Base-by-base conservation (phyloP, 352 stramenopile genomes). In the Thalassiosira livingstoniorum region DNA sequence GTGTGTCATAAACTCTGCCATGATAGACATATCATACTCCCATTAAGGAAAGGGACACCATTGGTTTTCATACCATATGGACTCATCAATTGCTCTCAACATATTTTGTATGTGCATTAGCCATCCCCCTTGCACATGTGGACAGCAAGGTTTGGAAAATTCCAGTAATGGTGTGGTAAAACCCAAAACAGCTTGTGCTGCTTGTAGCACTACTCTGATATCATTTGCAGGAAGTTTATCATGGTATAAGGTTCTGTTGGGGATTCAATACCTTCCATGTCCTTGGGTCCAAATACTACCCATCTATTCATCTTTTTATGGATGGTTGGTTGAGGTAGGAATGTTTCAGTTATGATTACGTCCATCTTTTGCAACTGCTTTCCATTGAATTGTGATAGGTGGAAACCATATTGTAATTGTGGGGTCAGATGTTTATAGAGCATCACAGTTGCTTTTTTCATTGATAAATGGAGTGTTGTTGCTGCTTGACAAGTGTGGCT, bases 321-420 rank as follows among this genome's bases (percentile, higher is more conserved):
- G 2, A 69, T 69, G 7, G 18, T 11, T 10, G 55, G 18, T 27
- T 10, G 2, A 37, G 32, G 61, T 25, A 69, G 25, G 15, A 69
- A 55, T 5, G 61, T 55, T 13, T 32, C 10, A n/a, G 42, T 54
- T 4, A 69, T 55, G 4, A 55, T n/a, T 11, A 55, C 37, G 4
- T 34, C 15, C n/a, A 69, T 7, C 35, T 32, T 34, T 37, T 55
- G 1, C 18, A 34, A 69, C 11, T 69, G 15, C 10, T 10, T 35
- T 2, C 2, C 11, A 2, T 4, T 55, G 25, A 69, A 53, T 27
- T 53, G 37, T 32, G 61, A 55, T 4, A 69, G 23, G 18, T 54
- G 21, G 21, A 69, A 37, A 5, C 61, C 61, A 54, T 69, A 69
- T 23, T 15, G 25, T 1, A 35, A 35, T 37, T 69, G 61, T 32